Evolutionary conservation across 2,329 filamentous ascomycete genomes (phyloP).

Genomic region (Alternaria sp.): DNA sequence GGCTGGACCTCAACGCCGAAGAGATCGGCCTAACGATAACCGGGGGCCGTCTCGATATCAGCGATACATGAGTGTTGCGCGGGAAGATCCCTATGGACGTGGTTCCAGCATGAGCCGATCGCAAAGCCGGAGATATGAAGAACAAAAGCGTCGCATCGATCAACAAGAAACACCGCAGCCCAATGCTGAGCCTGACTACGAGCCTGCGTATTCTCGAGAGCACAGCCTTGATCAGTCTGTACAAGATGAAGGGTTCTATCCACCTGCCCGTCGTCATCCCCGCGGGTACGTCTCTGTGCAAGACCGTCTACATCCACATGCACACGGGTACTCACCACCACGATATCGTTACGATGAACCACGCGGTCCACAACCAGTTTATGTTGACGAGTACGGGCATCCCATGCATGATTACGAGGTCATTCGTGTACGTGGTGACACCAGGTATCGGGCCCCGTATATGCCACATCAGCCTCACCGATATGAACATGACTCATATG

Average conservation of each 20-base stretch:
- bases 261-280: constrained; percentile 25
- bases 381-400: constrained; percentile 42
- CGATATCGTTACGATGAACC: constrained; percentile 41
- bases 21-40: constrained; percentile 42
- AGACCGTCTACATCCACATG: constrained; percentile 33
- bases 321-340: constrained; percentile 34
- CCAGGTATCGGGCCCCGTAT: constrained; percentile 13
- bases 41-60: constrained; percentile 44
- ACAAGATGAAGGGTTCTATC: constrained; percentile 35
- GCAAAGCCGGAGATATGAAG: constrained; percentile 45
- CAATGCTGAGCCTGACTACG: constrained; percentile 35
- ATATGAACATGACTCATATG: constrained; percentile 39
- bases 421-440: constrained; percentile 39
- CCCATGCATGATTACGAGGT: constrained; percentile 40
- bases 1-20: constrained; percentile 38
- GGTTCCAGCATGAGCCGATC: constrained; percentile 44
- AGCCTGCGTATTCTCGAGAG: constrained; percentile 39
- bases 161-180: constrained; percentile 47
- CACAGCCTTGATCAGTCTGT: constrained; percentile 39
- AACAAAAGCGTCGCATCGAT: constrained; percentile 45
- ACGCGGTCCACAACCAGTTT: constrained; percentile 36
- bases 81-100: constrained; percentile 45
- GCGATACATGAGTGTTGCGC: constrained; percentile 44
- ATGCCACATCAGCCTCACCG: constrained; percentile 25
- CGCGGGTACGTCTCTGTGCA: constrained; percentile 45